A percentile compares a stretch with the other conserved stretches of the same genome.
These are phyloP conservation scores for Akanthomyces muscarius DNA, from an alignment of 2,329 filamentous ascomycete species.

Conservation along the genomic window DNA sequence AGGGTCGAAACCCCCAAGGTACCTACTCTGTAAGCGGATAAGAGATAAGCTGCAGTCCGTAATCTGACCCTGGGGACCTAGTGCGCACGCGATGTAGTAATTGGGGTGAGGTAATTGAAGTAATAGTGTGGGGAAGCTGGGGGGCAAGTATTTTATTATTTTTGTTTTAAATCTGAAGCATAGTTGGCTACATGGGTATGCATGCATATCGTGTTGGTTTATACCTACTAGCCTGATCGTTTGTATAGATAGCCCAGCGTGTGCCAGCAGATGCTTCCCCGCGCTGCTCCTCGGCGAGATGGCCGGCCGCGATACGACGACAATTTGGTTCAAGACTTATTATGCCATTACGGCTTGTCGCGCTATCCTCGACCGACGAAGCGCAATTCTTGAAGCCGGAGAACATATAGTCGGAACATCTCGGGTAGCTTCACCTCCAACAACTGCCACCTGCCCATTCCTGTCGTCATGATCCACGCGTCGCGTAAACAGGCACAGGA, in stretches of 20 bases:
- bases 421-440: background rate
- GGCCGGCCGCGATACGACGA: background rate
- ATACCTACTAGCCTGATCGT: too few relatives aligned
- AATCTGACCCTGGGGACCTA: background rate
- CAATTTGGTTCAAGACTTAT: background rate
- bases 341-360: background rate
- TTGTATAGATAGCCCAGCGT: too few relatives aligned
- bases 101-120: background rate
- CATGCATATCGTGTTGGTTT: background rate
- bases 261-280: background rate
- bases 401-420: background rate
- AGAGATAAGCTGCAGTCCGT: background rate
- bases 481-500: background rate
- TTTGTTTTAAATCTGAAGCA: too few relatives aligned
- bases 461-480: slow-evolving; percentile 4
- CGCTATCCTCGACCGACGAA: too few relatives aligned
- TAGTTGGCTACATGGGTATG: background rate
- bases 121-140: slow-evolving; percentile 7
- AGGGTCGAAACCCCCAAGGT: too few relatives aligned
- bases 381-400: too few relatives aligned
- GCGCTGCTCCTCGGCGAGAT: background rate
- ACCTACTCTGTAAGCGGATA: too few relatives aligned
- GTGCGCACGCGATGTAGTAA: slow-evolving; percentile 5
- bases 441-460: slow-evolving; percentile 1
- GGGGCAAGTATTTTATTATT: background rate